phyloP scores from a whole-genome alignment of 345 rosid species.

The Durio zibethinus region DNA sequence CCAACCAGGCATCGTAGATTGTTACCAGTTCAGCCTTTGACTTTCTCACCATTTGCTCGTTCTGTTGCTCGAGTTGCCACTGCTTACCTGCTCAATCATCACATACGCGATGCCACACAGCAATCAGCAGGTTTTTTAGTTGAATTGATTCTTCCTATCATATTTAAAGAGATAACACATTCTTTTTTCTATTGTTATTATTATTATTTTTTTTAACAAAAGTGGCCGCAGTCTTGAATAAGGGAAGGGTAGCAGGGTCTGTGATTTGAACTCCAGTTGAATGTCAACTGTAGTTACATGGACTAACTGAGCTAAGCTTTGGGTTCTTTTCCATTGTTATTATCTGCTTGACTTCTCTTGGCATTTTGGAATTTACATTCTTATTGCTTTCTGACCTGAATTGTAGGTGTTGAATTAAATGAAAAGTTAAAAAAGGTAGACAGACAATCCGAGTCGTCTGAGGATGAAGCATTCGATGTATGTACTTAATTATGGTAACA shows the following conservation, averaged over 20 bases:
- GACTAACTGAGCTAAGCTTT: no score
- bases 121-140: conserved; percentile 31
- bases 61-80: conserved; percentile 46
- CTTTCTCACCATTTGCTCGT: conserved; percentile 72
- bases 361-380: neutral
- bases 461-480: conserved; percentile 56
- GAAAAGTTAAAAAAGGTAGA: conserved; percentile 16
- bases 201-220: no score
- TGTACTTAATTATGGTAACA: neutral
- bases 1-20: conserved; percentile 34
- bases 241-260: no score
- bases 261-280: no score
- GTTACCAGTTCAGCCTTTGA: conserved; percentile 39
- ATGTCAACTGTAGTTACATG: no score
- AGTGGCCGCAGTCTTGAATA: no score
- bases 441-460: conserved; percentile 44
- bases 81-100: conserved; percentile 30
- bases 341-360: conserved; percentile 12
- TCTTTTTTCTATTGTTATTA: neutral
- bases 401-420: conserved; percentile 29
- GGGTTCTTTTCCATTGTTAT: neutral
- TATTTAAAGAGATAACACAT: neutral
- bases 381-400: neutral
- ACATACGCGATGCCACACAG: conserved; percentile 17
- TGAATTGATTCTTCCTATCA: neutral